Evolutionary conservation across 2,329 filamentous ascomycete species (phyloP), one percentile per base, ranked within the genome.

Genomic region (Harringtonia lauricola): DNA sequence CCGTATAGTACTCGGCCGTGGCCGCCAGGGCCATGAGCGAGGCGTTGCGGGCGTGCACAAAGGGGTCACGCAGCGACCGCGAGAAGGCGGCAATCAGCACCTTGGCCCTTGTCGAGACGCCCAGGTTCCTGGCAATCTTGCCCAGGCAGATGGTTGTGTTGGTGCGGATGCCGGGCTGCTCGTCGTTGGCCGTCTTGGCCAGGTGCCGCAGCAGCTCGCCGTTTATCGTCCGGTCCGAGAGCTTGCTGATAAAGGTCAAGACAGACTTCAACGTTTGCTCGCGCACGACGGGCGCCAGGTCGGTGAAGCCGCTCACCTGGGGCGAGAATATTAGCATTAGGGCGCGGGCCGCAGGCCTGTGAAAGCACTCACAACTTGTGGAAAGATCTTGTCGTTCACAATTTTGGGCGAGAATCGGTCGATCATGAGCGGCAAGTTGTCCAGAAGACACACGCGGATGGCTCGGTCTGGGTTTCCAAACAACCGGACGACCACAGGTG

Each of bases 101-200:
- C 61, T 96, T 98, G 39, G 84, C 74, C 49, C 92, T 75, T 4
- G 85, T 86, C 51, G 85, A 71, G 2, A 75, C 70, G 2, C 87
- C 86, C 1, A 98, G 70, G 54, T 94, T 84, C 54, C 87, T 89
- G 14, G 92, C 89, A 53, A 98, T 95, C 57, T 95, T 96, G 19
- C 92, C 92, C 1, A 98, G 66, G 58, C 90, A 96, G 44, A 98
- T 98, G 2, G 92, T 98, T 0, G 92, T 98, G 59, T 98, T 98
- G 9, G 92, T 98, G 49, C 92, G 79, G 51, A 98, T 98, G 1
- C 92, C 92, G 1, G 92, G 88, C 57, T 98, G 90, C 55, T 96
- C 92, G 50, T 98, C 92, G 54, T 96, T 98, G 37, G 92, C 88
- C 2, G 90, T 95, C 61, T 94, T 95, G 36, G 92, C 92, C 24